Conservation (phyloP, 495 filamentous ascomycete genomes). For the Hypoxylon crocopeplum region DNA sequence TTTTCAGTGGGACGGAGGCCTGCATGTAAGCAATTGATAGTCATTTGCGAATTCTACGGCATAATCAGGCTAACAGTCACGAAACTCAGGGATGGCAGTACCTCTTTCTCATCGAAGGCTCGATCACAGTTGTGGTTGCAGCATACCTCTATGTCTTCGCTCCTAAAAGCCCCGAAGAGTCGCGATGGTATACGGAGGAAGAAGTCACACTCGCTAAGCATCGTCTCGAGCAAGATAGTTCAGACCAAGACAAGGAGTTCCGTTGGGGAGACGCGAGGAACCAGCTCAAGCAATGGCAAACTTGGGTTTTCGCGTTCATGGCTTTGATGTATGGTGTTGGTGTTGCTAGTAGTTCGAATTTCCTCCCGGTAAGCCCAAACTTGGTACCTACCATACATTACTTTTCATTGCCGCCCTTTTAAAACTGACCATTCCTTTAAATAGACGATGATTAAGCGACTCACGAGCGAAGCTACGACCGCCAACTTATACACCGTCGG, state of each 20-base stretch:
- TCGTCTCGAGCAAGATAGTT: conserved; percentile 20
- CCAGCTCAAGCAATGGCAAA: conserved; percentile 37
- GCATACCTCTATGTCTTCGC: conserved; percentile 13
- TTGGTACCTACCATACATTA: too few species aligned
- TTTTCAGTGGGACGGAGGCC: conserved; percentile 18
- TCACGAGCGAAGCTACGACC: conserved; percentile 50
- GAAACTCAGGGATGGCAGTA: conserved; percentile 23
- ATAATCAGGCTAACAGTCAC: too few species aligned
- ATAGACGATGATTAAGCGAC: conserved; percentile 42
- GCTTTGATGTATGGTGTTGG: conserved; percentile 38
- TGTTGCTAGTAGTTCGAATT: conserved; percentile 42
- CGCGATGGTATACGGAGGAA: conserved; percentile 23
- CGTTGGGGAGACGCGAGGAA: conserved; percentile 36
- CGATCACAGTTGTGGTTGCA: conserved; percentile 13
- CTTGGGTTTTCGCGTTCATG: conserved; percentile 36
- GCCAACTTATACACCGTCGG: conserved; percentile 64
- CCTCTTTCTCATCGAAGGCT: conserved; percentile 26
- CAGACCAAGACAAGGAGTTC: conserved; percentile 25
- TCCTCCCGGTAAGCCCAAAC: conserved; percentile 32
- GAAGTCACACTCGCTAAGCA: conserved; percentile 17
- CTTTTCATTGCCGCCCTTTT: too few species aligned
- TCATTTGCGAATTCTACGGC: not conserved
- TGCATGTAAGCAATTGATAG: conserved; percentile 4
- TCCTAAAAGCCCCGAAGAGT: conserved; percentile 18
- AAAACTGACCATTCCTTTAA: not conserved